Evolutionary conservation across 768 basidiomycete genomes (phyloP).

Genomic region (Pleurotus eryngii): DNA sequence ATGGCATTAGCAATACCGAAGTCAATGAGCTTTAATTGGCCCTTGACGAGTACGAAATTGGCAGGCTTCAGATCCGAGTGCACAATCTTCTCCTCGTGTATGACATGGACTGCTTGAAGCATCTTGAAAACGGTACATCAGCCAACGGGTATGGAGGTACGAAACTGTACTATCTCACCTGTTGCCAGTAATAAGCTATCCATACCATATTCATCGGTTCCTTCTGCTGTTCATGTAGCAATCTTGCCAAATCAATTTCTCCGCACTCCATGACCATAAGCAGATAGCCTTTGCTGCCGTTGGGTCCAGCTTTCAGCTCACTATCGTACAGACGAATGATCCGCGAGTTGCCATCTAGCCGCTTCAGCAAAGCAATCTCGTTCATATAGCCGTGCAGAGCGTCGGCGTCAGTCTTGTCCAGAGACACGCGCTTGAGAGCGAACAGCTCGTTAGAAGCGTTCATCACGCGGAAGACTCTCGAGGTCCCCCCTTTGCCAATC

Average conservation of each 20-base stretch:
- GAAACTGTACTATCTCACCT: conserved; percentile 51
- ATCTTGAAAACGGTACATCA: conserved; percentile 55
- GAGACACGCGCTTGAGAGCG: conserved; percentile 88
- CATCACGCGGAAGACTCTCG: conserved; percentile 92
- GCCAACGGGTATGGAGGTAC: background rate
- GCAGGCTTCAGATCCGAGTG: conserved; percentile 98
- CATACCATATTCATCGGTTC: conserved; percentile 90
- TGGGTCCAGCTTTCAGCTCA: conserved; percentile 73
- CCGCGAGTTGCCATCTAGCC: conserved; percentile 89
- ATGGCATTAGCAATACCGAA: conserved; percentile 99
- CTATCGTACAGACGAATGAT: conserved; percentile 92
- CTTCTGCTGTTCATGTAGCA: conserved; percentile 82
- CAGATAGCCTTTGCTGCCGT: conserved; percentile 69
- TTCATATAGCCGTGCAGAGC: conserved; percentile 93
- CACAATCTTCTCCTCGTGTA: conserved; percentile 97
- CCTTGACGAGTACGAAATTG: conserved; percentile 95
- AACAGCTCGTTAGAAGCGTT: conserved; percentile 71
- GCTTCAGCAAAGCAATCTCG: conserved; percentile 89
- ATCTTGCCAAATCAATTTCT: conserved; percentile 84
- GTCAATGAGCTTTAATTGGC: conserved; percentile 95
- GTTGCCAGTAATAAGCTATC: conserved; percentile 95
- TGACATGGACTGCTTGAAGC: conserved; percentile 97
- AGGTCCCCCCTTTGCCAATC: conserved; percentile 92
- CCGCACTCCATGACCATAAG: conserved; percentile 96
- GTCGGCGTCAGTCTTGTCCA: conserved; percentile 86